Conservation (phyloP, 331 rosid species). For the Telfairia occidentalis region DNA sequence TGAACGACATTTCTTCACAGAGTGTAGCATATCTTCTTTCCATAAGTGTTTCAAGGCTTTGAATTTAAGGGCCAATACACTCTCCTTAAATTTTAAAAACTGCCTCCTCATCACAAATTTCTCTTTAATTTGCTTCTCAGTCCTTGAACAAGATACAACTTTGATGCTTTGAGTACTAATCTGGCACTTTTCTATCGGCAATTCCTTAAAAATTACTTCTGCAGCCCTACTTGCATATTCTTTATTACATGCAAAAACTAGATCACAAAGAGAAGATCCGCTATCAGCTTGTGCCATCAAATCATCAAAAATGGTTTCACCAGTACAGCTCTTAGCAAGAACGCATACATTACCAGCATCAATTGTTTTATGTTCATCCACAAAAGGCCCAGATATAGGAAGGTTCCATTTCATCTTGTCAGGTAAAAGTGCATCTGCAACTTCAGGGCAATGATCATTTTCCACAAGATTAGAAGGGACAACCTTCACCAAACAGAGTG, state of each 20-base stretch:
- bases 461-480: conserved; percentile 25
- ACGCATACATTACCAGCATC: conserved; percentile 23
- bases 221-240: conserved; percentile 34
- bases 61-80: conserved; percentile 59
- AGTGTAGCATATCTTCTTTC: conserved; percentile 71
- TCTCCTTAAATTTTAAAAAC: conserved; percentile 58
- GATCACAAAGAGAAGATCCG: conserved; percentile 22
- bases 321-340: conserved; percentile 17
- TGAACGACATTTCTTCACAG: conserved; percentile 48
- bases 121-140: conserved; percentile 27
- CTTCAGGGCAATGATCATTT: conserved; percentile 20
- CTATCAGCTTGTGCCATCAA: conserved; percentile 10
- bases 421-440: conserved; percentile 25
- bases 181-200: conserved; percentile 26
- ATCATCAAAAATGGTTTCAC: conserved; percentile 14
- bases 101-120: conserved; percentile 47
- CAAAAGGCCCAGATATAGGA: conserved; percentile 22
- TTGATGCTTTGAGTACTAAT: conserved; percentile 19
- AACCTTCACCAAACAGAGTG: conserved; percentile 24
- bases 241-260: conserved; percentile 51
- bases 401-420: conserved; percentile 7
- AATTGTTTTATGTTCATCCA: conserved; percentile 26
- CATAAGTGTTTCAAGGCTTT: conserved; percentile 66
- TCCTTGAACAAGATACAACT: conserved; percentile 16
- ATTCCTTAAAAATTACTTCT: conserved; percentile 37